Percentiles rank a stretch among this genome's conserved stretches.
phyloP scores from a whole-genome alignment of 2,329 filamentous ascomycete genomes.

The Lasiodiplodia gonubiensis region DNA sequence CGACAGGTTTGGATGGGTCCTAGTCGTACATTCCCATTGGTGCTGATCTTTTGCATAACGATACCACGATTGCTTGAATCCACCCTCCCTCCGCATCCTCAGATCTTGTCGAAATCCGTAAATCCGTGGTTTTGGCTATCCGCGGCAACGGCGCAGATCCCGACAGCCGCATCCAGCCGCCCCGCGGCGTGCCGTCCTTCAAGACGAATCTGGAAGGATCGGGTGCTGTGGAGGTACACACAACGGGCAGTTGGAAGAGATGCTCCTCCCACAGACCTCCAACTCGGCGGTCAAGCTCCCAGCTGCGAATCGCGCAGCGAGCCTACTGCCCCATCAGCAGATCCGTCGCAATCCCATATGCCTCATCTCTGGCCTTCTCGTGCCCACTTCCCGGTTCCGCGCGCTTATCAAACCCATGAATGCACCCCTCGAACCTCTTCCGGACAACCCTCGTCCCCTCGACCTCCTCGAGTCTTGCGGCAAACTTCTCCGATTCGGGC shows the following conservation, averaged over 20 bases:
- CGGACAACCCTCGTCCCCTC: conserved; percentile 35
- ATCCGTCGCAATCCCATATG: conserved; percentile 40
- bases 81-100: not conserved
- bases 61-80: not conserved
- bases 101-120: not conserved
- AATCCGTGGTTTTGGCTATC: not conserved
- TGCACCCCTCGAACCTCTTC: conserved; percentile 39
- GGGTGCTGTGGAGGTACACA: not conserved
- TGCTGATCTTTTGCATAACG: not conserved
- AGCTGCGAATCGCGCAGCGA: not conserved
- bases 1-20: not conserved
- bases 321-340: conserved; percentile 21
- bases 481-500: conserved; percentile 45
- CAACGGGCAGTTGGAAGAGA: not conserved
- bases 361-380: conserved; percentile 37
- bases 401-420: conserved; percentile 49
- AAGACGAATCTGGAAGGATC: not conserved
- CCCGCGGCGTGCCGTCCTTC: not conserved
- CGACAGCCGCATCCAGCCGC: not conserved
- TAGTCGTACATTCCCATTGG: not conserved
- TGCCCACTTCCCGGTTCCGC: conserved; percentile 38
- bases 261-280: too few relatives aligned
- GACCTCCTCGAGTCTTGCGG: conserved; percentile 34
- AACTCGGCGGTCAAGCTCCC: too few relatives aligned
- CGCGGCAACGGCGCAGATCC: not conserved